Conservation (phyloP, 2,329 filamentous ascomycete genomes). For the Claviceps maximensis region DNA sequence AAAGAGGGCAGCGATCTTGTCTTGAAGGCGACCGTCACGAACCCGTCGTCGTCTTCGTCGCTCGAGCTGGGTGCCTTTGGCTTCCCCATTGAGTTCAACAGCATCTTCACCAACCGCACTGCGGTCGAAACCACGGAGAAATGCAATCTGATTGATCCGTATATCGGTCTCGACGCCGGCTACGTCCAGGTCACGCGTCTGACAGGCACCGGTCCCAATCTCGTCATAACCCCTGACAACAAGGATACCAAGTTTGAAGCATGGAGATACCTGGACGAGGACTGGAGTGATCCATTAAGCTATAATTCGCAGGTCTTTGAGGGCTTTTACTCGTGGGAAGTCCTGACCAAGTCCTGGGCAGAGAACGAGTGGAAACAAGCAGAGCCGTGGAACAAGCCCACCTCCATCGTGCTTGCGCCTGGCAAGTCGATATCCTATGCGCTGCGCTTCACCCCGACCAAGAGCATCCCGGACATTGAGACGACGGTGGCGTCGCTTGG, state of each 20-base stretch:
- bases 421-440: constrained; percentile 35
- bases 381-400: constrained; percentile 41
- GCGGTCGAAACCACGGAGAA: constrained; percentile 33
- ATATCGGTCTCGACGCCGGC: constrained; percentile 46
- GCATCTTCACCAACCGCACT: constrained; percentile 40
- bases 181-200: constrained; percentile 41
- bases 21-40: constrained; percentile 16
- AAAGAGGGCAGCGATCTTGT: constrained; percentile 33
- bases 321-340: constrained; percentile 48
- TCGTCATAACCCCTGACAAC: constrained; percentile 40
- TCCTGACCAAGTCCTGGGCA: constrained; percentile 38
- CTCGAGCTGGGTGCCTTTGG: constrained; percentile 45
- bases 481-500: constrained; percentile 27
- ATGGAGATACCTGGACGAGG: constrained; percentile 38
- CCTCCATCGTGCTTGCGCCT: constrained; percentile 29
- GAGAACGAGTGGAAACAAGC: constrained; percentile 39
- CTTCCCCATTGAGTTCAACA: constrained; percentile 48
- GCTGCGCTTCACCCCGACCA: constrained; percentile 35
- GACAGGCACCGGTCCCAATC: constrained; percentile 35
- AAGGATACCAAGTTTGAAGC: constrained; percentile 33
- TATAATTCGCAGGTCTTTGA: constrained; percentile 45
- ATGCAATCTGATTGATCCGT: constrained; percentile 45
- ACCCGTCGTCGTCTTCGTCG: constrained; percentile 28
- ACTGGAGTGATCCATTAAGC: constrained; percentile 20
- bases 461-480: constrained; percentile 33